Base-by-base conservation (phyloP, 2,329 filamentous ascomycete genomes). In the Gaeumannomyces sp. region DNA sequence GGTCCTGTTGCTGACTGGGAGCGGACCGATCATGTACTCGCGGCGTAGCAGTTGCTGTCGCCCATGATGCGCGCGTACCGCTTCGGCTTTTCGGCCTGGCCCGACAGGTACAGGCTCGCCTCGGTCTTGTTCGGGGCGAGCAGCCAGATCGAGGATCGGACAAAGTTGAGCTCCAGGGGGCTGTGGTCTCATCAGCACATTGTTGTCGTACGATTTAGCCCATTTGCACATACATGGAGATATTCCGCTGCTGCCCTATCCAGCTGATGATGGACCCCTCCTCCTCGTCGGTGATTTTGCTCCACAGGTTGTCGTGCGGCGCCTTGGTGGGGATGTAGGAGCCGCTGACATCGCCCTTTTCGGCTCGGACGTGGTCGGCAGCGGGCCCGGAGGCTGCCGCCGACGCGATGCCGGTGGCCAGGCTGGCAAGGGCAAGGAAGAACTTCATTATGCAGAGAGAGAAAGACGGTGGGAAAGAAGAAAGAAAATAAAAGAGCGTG, bases 11-110 rank as follows among this genome's bases (percentile, higher is more conserved):
- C 70, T 72, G 5, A 82, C 73, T 2, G 81, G 81, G 3, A 83
- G 74, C 2, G 81, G 81, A 0, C 81, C 80, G 35, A 83, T 75
- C 74, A 81, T 80, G 67, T 78, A 82, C 67, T 83, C 80, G 60
- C 60, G 60, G 33, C 14, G 14, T 19, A 35, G n/a, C 60, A 61
- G 10, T 61, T 33, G 45, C 25, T 13, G n/a, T 16, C 33, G n/a
- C 60, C 60, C 31, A 61, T 6, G 33, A 61, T 38, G 5, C 60
- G 60, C 1, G 60, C 60, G 28, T 61, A 61, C 19, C 60, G 60
- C 60, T 61, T 38, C 22, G 60, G 60, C 60, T 61, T 61, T 14
- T 45, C 11, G 33, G 33, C 60, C 11, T 61, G 3, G n/a, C 60
- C 60, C 19, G 60, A 38, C 31, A 61, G 13, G 33, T 61, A 61